Base-by-base conservation (phyloP, 208 protist genomes). In the Trypanosoma caninum region DNA sequence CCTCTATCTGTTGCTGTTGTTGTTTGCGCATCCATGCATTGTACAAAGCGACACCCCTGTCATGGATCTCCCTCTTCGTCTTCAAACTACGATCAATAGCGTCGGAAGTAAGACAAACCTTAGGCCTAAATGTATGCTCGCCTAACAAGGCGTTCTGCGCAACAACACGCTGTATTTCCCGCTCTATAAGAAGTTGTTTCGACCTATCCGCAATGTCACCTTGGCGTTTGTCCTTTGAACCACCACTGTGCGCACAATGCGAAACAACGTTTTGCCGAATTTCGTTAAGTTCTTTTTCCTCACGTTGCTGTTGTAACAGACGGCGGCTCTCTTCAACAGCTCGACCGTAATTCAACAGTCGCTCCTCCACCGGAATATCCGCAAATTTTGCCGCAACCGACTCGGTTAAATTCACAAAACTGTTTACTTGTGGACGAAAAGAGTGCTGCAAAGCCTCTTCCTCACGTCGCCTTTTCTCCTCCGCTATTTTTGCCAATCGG, bases 281-380 rank as follows among this genome's bases (percentile, higher is more conserved):
- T 41, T 55, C 60, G 14, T 82, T 45, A 46, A 92, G 80, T 41
- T 73, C 82, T 42, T 74, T 40, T 42, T 60, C 63, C 27, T 70
- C 50, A 27, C 73, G 65, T 48, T 81, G 37, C 38, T 74, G 60
- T 31, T 76, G 77, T 28, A 58, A 61, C 1, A 55, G 58, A 30
- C 69, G 62, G 6, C 68, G 65, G 40, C 72, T 73, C 3, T 71
- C 30, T 23, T 67, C 71, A 6, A 91, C 65, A 1, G 61, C 56
- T 25, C 77, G 64, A n/a, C 87, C 87, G 59, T 91, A 94, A 61
- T 88, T 73, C 1, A 91, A 72, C 5, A 94, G 69, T 11, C 87
- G 75, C 37, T 87, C 82, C 52, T 89, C 83, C 16, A 94, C 87
- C 5, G 81, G 74, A 18, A 82, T 52, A n/a, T 59, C 57, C 25